These are phyloP conservation scores for Nicotiana rustica DNA, from an alignment of 305 asterid genomes.

Conservation along the genomic window DNA sequence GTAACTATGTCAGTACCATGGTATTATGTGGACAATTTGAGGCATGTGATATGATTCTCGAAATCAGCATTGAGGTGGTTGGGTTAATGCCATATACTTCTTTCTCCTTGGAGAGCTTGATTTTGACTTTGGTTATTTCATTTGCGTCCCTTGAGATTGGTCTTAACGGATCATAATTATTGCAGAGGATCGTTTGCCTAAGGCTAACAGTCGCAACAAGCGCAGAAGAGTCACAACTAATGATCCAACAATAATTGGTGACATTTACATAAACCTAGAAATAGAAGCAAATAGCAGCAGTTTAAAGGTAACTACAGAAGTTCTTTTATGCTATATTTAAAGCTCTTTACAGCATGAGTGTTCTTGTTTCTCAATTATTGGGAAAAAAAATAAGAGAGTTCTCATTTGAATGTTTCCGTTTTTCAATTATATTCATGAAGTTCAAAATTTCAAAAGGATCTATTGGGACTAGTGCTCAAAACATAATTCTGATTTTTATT, in stretches of 20 bases:
- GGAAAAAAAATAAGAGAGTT: not conserved
- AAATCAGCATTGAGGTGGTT: not conserved
- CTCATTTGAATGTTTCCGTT: not conserved
- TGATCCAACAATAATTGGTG: conserved; percentile 61
- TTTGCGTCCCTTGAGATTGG: conserved; percentile 5
- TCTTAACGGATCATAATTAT: conserved; percentile 28
- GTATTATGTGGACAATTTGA: conserved; percentile 1
- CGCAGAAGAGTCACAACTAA: conserved; percentile 61
- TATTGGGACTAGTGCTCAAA: not conserved
- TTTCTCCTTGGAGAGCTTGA: conserved; percentile 29
- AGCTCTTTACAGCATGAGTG: not conserved
- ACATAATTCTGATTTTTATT: not conserved
- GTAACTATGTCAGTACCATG: not conserved
- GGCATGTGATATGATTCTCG: conserved; percentile 31
- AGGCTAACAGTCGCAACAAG: conserved; percentile 47
- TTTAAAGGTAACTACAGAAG: conserved; percentile 53
- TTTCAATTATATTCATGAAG: not conserved
- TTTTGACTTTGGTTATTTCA: conserved; percentile 15
- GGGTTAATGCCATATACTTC: conserved; percentile 21
- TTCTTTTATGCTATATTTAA: not conserved
- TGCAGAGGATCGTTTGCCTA: conserved; percentile 62
- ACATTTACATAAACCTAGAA: conserved; percentile 69
- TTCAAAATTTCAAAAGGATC: not conserved
- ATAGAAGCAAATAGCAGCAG: conserved; percentile 65
- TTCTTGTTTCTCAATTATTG: not conserved